Percentiles rank a stretch among this genome's conserved stretches.
phyloP scores from a whole-genome alignment of 176 grass and related monocot genomes.

The Eremochloa ophiuroides region DNA sequence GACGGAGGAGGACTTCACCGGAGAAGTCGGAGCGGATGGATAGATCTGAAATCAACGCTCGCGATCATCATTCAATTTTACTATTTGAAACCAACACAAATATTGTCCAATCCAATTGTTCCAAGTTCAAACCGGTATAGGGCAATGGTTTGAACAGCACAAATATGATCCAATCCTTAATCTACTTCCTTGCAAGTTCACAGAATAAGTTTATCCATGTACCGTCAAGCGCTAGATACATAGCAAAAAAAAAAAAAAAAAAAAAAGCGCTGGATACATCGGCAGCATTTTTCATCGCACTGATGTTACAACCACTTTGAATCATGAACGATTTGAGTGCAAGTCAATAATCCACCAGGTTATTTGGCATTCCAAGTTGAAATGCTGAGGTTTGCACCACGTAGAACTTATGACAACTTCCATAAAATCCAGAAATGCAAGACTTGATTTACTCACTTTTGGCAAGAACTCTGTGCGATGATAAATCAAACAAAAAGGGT shows the following conservation, averaged over 20 bases:
- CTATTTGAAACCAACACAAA: not conserved
- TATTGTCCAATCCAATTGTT: no score
- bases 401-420: not conserved
- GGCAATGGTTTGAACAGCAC: not conserved
- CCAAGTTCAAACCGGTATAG: not conserved
- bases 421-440: not conserved
- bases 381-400: not conserved
- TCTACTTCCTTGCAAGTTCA: not conserved
- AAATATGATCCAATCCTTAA: not conserved
- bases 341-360: not conserved
- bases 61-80: not conserved
- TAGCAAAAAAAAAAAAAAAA: no score
- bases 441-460: not conserved
- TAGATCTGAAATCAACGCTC: constrained; percentile 2
- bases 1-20: not conserved
- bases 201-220: no score
- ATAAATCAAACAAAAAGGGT: not conserved
- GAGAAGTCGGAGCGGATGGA: not conserved
- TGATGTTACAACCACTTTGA: not conserved
- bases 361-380: not conserved
- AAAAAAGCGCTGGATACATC: not conserved
- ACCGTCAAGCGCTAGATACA: no score
- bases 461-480: not conserved
- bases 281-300: not conserved
- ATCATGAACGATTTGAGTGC: not conserved